Evolutionary conservation across 1,284 basidiomycete genomes (phyloP).

Genomic region (Naganishia sp.): DNA sequence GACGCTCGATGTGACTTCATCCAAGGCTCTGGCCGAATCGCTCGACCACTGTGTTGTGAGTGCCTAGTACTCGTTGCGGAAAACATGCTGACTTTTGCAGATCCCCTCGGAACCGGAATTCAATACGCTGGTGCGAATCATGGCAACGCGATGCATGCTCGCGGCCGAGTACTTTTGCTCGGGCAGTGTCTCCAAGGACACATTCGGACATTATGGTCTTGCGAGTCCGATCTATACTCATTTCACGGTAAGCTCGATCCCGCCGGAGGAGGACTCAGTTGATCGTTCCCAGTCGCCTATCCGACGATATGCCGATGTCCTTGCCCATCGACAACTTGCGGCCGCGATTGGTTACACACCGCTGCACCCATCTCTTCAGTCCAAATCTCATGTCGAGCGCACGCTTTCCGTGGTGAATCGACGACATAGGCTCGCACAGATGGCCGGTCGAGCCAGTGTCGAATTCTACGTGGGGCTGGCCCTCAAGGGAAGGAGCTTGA

Average conservation of each 20-base stretch:
- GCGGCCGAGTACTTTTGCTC: conserved; percentile 98
- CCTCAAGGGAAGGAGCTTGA: conserved; percentile 67
- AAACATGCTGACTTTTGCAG: conserved; percentile 51
- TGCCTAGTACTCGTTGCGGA: conserved; percentile 34
- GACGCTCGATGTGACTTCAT: conserved; percentile 87
- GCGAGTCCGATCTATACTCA: conserved; percentile 97
- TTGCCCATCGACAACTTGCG: conserved; percentile 90
- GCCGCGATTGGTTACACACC: conserved; percentile 84
- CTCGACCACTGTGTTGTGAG: conserved; percentile 83
- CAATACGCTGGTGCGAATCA: conserved; percentile 96
- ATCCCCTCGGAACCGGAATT: conserved; percentile 81
- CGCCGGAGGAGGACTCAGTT: conserved; percentile 3
- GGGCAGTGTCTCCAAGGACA: conserved; percentile 86
- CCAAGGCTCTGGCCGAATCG: conserved; percentile 84
- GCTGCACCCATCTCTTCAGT: conserved; percentile 83
- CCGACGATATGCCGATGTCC: conserved; percentile 89
- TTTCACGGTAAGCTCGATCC: conserved; percentile 64
- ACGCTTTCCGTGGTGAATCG: conserved; percentile 85
- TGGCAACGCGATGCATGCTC: conserved; percentile 98
- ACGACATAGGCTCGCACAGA: conserved; percentile 93
- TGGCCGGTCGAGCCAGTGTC: conserved; percentile 91
- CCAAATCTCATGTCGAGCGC: conserved; percentile 84
- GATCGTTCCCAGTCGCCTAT: conserved; percentile 66
- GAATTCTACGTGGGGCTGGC: conserved; percentile 97
- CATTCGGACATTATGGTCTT: conserved; percentile 95